Conservation (phyloP, 73 alveolate species). For the Effrenium voratum region DNA sequence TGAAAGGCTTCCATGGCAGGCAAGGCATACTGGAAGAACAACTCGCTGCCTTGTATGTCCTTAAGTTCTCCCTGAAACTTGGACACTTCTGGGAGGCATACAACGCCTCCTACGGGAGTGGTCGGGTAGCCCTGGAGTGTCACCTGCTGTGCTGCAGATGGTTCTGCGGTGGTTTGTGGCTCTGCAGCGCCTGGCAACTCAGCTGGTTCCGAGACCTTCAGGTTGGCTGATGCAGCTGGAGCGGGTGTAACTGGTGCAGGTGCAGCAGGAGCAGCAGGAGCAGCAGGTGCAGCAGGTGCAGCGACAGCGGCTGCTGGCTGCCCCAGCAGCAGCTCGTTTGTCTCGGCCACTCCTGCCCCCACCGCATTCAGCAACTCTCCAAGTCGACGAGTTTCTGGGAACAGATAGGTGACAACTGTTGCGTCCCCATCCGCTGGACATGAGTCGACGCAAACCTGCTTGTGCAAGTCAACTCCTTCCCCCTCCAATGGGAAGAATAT, state of each 20-base stretch:
- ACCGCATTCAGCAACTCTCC: constrained; percentile 24
- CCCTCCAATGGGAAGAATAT: constrained; percentile 25
- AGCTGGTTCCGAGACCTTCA: neutral
- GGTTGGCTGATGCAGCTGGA: neutral
- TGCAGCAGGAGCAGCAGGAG: neutral
- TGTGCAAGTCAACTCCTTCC: neutral
- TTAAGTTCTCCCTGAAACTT: constrained; percentile 14
- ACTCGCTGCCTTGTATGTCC: neutral
- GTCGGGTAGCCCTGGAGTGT: constrained; percentile 12
- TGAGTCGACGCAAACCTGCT: constrained; percentile 27
- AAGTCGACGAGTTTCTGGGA: neutral
- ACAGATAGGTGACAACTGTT: constrained; percentile 14
- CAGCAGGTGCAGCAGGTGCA: neutral
- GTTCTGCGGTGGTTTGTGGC: neutral
- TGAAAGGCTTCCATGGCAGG: constrained; percentile 17
- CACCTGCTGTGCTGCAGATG: neutral
- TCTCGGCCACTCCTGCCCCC: constrained; percentile 2
- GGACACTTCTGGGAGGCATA: constrained; percentile 10
- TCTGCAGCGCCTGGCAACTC: neutral
- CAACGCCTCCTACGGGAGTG: constrained; percentile 27
- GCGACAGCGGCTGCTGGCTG: neutral
- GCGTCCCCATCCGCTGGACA: constrained; percentile 15
- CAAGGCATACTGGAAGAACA: neutral
- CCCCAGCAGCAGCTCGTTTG: constrained; percentile 19
- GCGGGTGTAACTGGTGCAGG: neutral